Base-by-base conservation (phyloP, 1,139 yeast species). In the Taphrina communis region DNA sequence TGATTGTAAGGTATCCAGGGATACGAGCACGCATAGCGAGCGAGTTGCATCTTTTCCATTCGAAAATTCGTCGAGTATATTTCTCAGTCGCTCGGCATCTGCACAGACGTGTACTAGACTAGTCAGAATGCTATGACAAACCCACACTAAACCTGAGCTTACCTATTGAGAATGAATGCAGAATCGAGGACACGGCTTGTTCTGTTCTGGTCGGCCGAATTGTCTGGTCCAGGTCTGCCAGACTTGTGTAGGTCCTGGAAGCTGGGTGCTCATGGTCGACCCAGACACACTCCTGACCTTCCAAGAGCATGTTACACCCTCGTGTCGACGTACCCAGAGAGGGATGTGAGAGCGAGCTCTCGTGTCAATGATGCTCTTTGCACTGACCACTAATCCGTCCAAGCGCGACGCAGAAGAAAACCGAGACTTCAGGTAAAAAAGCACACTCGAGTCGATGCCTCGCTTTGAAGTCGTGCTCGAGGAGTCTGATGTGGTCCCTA, bases 201-300 rank as follows among this genome's bases (percentile, higher is more conserved):
- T 36, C 53, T 21, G 36, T 50, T 50, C 53, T 50, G 53, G n/a
- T 50, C 35, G 35, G 6, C n/a, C 53, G 53, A 21, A 3, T 9
- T 11, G 36, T 9, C n/a, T 21, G n/a, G 21, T 50, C 36, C 3
- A 50, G 36, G n/a, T 50, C 53, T 11, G 8, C 53, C 7, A 50
- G n/a, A 50, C 36, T 21, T 50, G 53, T 21, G 42, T 53, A 53
- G 4, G 42, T 31, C 25, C 12, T 21, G 7, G 57, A 17, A 2
- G 19, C 41, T 35, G 31, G 21, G 11, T 8, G 7, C 50, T 56
- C 50, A 9, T 21, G 36, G 21, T 58, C 62, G 44, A 58, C 14
- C 19, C 44, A 58, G 19, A 58, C 36, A 58, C 62, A 58, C 25
- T 58, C 42, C 21, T 21, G 42, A 12, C n/a, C 35, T 17, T 58